phyloP scores from a whole-genome alignment of 176 grass and related monocot genomes.

The Rhipidocladum racemiflorum region DNA sequence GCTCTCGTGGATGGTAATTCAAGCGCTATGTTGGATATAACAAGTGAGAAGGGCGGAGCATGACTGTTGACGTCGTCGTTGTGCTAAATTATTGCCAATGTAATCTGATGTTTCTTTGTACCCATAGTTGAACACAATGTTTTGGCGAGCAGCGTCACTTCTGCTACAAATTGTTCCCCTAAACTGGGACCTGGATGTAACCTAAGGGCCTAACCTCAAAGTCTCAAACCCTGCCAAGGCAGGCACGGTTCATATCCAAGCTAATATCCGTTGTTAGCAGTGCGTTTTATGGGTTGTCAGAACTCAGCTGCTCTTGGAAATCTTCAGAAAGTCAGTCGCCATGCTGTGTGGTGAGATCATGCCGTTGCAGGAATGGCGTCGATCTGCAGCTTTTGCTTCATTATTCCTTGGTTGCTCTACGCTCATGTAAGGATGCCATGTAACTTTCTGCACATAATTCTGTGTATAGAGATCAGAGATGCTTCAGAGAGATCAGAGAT shows the following conservation, averaged over 20 bases:
- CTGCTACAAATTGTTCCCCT: background rate
- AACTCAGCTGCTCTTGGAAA: background rate
- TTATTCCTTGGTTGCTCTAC: background rate
- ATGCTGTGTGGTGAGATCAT: background rate
- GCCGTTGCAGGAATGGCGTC: background rate
- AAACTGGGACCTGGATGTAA: background rate
- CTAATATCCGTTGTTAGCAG: background rate
- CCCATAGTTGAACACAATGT: background rate
- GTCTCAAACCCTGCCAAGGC: background rate
- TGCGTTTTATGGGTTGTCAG: background rate
- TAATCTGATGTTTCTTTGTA: slow-evolving; percentile 4
- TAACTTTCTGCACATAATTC: background rate
- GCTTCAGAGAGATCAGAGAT: too few relatives aligned
- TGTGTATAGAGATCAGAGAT: too few relatives aligned
- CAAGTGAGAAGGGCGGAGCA: background rate
- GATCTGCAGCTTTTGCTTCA: background rate
- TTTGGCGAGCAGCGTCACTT: background rate
- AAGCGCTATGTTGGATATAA: background rate
- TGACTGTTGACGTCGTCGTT: background rate
- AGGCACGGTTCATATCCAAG: background rate
- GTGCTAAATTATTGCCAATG: slow-evolving; percentile 8
- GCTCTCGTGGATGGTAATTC: slow-evolving; percentile 58
- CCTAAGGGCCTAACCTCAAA: background rate
- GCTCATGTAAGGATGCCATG: background rate
- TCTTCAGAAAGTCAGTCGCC: background rate